These are phyloP conservation scores for Coemansia sp. DNA, from an alignment of 192 early-diverging fungal species.

Conservation along the genomic window DNA sequence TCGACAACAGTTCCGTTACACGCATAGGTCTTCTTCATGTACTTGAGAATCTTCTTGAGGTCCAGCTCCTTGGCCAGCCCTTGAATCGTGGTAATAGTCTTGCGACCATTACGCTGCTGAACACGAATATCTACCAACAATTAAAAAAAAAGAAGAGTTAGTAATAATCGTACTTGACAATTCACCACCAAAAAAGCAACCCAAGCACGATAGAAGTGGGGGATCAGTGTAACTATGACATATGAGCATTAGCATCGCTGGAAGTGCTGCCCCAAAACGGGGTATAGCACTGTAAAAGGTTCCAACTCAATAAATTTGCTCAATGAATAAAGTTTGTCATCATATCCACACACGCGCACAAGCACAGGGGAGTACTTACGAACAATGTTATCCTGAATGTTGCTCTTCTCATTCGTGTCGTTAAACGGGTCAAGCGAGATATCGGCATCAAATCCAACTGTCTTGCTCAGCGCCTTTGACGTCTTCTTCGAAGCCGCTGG, in stretches of 20 bases:
- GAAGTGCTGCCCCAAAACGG: constrained; percentile 37
- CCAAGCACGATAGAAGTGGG: background rate
- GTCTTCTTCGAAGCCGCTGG: background rate
- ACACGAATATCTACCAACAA: constrained; percentile 85
- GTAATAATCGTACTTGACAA: background rate
- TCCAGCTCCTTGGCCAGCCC: constrained; percentile 85
- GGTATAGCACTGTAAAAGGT: constrained; percentile 12
- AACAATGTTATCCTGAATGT: background rate
- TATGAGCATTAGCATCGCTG: constrained; percentile 37
- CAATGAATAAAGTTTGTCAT: constrained; percentile 14
- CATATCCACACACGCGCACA: background rate
- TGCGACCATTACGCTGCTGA: constrained; percentile 94
- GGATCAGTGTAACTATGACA: constrained; percentile 65
- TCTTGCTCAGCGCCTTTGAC: background rate
- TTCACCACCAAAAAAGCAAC: background rate
- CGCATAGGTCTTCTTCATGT: constrained; percentile 93
- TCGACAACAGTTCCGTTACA: constrained; percentile 95
- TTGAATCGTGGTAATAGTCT: constrained; percentile 94
- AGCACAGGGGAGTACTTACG: constrained; percentile 4
- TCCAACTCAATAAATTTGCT: constrained; percentile 1
- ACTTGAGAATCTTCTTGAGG: constrained; percentile 89
- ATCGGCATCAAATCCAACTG: constrained; percentile 10
- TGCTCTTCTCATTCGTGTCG: constrained; percentile 50
- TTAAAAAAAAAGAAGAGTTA: background rate
- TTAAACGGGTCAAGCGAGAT: constrained; percentile 30